Percentiles rank a stretch among this genome's conserved stretches.
These are phyloP conservation scores for Piper longum DNA, from an alignment of 164 flowering plant genomes.

Conservation along the genomic window DNA sequence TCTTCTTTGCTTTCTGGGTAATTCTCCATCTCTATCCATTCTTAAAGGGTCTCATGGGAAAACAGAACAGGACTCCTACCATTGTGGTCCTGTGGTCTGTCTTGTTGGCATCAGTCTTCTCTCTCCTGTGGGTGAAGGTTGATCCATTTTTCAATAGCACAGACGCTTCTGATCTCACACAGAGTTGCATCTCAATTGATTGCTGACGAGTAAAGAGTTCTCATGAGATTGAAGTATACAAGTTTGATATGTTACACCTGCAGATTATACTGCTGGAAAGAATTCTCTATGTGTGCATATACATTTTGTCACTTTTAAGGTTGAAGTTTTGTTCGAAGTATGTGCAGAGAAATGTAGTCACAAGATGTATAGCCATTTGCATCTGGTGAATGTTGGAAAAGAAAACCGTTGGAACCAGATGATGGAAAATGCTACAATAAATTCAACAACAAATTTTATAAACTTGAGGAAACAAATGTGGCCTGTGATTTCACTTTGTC, in stretches of 20 bases:
- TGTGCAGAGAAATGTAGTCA: background rate
- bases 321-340: too few species aligned
- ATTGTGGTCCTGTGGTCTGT: slow-evolving; percentile 89
- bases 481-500: too few species aligned
- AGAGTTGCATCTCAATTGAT: slow-evolving; percentile 71
- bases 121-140: slow-evolving; percentile 87
- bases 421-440: too few species aligned
- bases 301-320: background rate
- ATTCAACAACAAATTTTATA: too few species aligned
- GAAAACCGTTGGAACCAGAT: too few species aligned
- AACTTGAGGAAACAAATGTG: too few species aligned
- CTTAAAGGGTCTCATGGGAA: slow-evolving; percentile 96
- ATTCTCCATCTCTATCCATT: slow-evolving; percentile 88
- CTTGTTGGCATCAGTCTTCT: slow-evolving; percentile 83
- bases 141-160: slow-evolving; percentile 55
- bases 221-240: background rate
- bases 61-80: slow-evolving; percentile 84
- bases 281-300: background rate
- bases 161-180: slow-evolving; percentile 20
- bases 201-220: slow-evolving; percentile 26
- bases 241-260: background rate
- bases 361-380: background rate
- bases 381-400: too few species aligned
- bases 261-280: background rate
- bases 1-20: slow-evolving; percentile 91